These are phyloP conservation scores for Eutrema yunnanense DNA, from an alignment of 345 rosid species.

Conservation along the genomic window DNA sequence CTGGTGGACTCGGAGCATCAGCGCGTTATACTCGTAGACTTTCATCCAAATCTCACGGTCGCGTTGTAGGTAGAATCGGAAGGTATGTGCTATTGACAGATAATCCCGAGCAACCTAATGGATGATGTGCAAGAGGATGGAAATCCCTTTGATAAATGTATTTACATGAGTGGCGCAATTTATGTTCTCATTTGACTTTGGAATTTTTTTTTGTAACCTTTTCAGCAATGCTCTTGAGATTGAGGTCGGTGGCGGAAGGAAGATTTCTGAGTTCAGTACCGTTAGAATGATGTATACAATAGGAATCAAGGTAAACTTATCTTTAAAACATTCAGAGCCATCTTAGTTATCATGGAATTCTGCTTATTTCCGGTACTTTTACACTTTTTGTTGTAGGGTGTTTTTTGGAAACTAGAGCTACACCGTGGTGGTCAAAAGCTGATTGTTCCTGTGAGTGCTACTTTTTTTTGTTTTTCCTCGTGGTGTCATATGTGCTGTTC, in stretches of 20 bases:
- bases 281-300: conserved; percentile 69
- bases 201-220: neutral
- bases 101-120: neutral
- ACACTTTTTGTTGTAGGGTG: conserved; percentile 48
- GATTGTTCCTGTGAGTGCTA: conserved; percentile 70
- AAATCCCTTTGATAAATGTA: neutral
- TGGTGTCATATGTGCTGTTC: neutral
- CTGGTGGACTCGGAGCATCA: conserved; percentile 68
- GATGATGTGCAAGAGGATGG: neutral
- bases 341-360: neutral
- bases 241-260: conserved; percentile 93
- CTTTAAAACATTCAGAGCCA: neutral
- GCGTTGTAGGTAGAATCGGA: conserved; percentile 68
- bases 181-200: neutral
- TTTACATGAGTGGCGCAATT: neutral
- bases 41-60: conserved; percentile 83
- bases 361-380: neutral
- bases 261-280: conserved; percentile 78
- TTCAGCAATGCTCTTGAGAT: conserved; percentile 79
- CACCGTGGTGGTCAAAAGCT: conserved; percentile 84
- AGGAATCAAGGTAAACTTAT: conserved; percentile 67
- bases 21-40: conserved; percentile 67
- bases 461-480: neutral
- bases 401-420: conserved; percentile 85
- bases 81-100: conserved; percentile 43